Conservation (phyloP, 345 rosid species). For the Adansonia digitata region DNA sequence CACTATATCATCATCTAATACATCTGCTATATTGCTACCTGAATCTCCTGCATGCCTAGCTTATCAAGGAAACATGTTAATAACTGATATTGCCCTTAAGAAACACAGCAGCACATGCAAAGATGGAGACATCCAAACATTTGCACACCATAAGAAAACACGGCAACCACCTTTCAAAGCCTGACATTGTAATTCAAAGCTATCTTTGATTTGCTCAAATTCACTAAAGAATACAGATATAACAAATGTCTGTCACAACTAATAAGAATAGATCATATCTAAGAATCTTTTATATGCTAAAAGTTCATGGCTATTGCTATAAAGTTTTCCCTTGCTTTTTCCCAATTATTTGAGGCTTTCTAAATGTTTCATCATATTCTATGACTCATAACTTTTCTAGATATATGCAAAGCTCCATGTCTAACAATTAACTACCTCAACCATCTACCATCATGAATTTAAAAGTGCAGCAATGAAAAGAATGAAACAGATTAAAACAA, state of each 20-base stretch:
- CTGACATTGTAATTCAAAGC: background rate
- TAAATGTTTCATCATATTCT: background rate
- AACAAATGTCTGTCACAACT: background rate
- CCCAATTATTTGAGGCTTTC: background rate
- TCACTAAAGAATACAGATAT: background rate
- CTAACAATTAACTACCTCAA: background rate
- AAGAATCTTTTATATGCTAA: background rate
- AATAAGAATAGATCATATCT: background rate
- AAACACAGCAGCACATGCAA: background rate
- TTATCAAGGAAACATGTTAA: conserved; percentile 41
- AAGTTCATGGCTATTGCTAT: background rate
- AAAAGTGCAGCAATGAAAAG: background rate
- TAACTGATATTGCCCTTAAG: conserved; percentile 7
- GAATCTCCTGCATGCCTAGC: conserved; percentile 68
- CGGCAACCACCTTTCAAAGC: background rate
- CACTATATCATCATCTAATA: conserved; percentile 66
- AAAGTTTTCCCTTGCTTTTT: background rate
- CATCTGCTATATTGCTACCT: conserved; percentile 32
- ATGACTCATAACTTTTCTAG: background rate
- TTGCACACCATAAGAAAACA: background rate
- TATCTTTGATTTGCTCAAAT: background rate
- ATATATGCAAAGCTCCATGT: background rate
- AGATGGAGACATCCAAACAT: background rate
- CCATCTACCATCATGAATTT: background rate
- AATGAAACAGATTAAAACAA: background rate